Conservation (phyloP, 768 basidiomycete species). For the Termitomyces sp. region DNA sequence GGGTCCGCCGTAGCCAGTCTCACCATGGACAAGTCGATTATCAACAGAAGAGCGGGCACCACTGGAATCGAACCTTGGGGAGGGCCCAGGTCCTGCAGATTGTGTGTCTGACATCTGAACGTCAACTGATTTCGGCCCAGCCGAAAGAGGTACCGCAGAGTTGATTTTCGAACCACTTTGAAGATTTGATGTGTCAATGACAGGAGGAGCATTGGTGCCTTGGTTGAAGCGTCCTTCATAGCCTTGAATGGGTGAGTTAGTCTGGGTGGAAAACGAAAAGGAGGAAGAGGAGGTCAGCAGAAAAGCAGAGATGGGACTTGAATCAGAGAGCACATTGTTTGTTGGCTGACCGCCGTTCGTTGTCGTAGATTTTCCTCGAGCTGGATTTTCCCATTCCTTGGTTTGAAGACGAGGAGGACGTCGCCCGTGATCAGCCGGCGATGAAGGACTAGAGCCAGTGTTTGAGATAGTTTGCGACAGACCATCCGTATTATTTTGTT, state of each 20-base stretch:
- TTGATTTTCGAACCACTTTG: conserved; percentile 17
- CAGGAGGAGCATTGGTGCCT: conserved; percentile 15
- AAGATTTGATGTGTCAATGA: conserved; percentile 23
- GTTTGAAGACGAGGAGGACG: conserved; percentile 23
- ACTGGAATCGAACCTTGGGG: conserved; percentile 11
- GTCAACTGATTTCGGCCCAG: conserved; percentile 12
- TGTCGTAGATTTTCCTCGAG: conserved; percentile 17
- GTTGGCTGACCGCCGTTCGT: conserved; percentile 18
- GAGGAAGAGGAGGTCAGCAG: conserved; percentile 16
- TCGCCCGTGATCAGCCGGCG: conserved; percentile 20
- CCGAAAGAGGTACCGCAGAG: conserved; percentile 13
- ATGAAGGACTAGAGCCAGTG: conserved; percentile 17
- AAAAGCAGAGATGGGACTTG: conserved; percentile 6
- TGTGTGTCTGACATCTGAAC: conserved; percentile 12
- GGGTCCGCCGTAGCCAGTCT: conserved; percentile 21
- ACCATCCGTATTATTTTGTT: conserved; percentile 18
- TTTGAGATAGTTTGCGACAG: conserved; percentile 32
- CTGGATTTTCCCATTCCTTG: conserved; percentile 25
- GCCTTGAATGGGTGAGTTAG: conserved; percentile 16
- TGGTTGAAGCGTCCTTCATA: conserved; percentile 21
- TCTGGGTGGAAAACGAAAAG: conserved; percentile 14
- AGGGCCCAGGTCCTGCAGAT: conserved; percentile 10
- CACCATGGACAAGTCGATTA: conserved; percentile 23
- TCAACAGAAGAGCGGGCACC: conserved; percentile 8
- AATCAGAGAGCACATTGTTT: conserved; percentile 31